Percentiles rank a stretch among this genome's conserved stretches.
Evolutionary conservation across 2,329 filamentous ascomycete genomes (phyloP).

Genomic region (Claviceps fusiformis): DNA sequence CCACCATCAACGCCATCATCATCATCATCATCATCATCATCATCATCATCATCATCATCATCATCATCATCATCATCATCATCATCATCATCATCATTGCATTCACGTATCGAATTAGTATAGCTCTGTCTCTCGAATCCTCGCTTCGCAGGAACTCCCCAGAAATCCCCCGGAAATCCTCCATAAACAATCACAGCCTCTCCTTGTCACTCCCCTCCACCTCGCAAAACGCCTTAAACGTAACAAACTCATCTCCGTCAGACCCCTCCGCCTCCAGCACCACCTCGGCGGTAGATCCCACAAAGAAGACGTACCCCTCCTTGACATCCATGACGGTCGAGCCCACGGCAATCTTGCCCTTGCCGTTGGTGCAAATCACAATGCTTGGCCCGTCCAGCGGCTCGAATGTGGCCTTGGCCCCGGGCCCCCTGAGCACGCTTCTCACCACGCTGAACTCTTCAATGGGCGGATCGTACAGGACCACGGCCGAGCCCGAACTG

Average conservation of each 20-base stretch:
- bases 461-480: slow-evolving; percentile 88
- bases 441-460: slow-evolving; percentile 89
- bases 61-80: neutral
- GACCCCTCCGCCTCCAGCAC: slow-evolving; percentile 55
- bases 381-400: slow-evolving; percentile 80
- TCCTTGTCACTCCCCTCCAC: slow-evolving; percentile 28
- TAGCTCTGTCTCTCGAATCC: neutral
- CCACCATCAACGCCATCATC: neutral
- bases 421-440: slow-evolving; percentile 55
- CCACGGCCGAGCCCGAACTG: slow-evolving; percentile 56
- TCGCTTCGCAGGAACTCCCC: neutral
- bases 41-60: too few relatives aligned
- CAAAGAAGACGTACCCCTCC: slow-evolving; percentile 66
- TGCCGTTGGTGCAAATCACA: slow-evolving; percentile 75
- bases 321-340: slow-evolving; percentile 62
- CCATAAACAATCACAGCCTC: slow-evolving; percentile 13
- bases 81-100: neutral
- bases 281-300: slow-evolving; percentile 76
- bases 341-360: slow-evolving; percentile 74
- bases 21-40: neutral
- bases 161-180: too few relatives aligned
- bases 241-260: slow-evolving; percentile 59
- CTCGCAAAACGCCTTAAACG: slow-evolving; percentile 92
- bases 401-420: slow-evolving; percentile 79
- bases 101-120: neutral